phyloP scores from a whole-genome alignment of 768 basidiomycete species.

The Mycena crocata region DNA sequence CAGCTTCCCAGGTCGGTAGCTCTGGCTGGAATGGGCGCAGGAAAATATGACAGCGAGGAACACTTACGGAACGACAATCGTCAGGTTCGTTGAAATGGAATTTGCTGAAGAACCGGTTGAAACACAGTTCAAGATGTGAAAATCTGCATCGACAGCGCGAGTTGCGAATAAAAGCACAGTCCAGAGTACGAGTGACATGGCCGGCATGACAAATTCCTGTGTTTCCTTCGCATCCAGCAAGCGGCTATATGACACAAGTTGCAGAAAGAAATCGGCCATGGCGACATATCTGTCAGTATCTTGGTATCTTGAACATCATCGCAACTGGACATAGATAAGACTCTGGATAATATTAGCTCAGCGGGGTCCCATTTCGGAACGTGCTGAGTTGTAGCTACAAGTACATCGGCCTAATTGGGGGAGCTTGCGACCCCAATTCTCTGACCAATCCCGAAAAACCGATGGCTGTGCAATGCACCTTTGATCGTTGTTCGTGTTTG shows the following conservation, averaged over 20 bases:
- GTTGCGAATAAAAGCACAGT: neutral
- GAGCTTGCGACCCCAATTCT: too few species aligned
- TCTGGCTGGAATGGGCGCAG: neutral
- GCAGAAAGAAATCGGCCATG: too few species aligned
- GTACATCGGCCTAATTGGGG: too few species aligned
- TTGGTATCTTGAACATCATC: neutral
- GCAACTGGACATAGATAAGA: neutral
- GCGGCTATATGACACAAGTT: neutral
- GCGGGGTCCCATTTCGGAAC: too few species aligned
- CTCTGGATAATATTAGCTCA: too few species aligned
- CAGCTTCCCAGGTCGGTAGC: constrained; percentile 6
- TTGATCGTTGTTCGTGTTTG: too few species aligned
- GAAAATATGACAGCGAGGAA: neutral
- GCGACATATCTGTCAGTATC: neutral
- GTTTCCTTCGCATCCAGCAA: neutral
- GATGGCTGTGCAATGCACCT: too few species aligned
- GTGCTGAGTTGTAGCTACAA: too few species aligned
- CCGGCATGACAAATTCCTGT: neutral
- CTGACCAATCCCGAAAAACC: too few species aligned
- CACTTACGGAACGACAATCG: constrained; percentile 14
- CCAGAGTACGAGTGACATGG: constrained; percentile 1
- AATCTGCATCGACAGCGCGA: constrained; percentile 8
- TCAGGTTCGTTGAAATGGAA: neutral
- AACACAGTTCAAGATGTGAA: constrained; percentile 10
- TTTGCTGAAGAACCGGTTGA: neutral